A percentile compares a stretch with the other conserved stretches of the same genome.
Evolutionary conservation across 768 basidiomycete genomes (phyloP).

Genomic region (Lepiota subincarnata): DNA sequence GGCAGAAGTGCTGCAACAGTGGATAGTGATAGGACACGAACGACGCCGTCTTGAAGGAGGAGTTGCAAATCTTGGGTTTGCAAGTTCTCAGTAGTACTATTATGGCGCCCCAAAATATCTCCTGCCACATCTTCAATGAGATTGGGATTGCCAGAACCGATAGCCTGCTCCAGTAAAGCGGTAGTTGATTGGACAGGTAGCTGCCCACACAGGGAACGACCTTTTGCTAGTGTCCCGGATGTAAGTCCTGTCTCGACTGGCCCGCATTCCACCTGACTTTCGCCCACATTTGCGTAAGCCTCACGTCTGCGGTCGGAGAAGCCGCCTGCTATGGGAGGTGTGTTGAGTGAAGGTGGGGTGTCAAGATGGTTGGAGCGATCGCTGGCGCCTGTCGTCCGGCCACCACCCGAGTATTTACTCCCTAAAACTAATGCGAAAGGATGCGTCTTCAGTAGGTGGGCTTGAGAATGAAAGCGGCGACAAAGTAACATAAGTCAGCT

Average conservation of each 20-base stretch:
- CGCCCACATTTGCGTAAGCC: not conserved
- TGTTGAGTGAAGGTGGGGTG: not conserved
- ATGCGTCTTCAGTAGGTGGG: conserved; percentile 32
- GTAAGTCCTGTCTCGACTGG: not conserved
- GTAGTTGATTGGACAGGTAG: no score
- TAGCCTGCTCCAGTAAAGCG: not conserved
- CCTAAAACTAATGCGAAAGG: conserved; percentile 14
- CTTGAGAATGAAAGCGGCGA: conserved; percentile 52
- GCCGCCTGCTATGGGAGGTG: not conserved
- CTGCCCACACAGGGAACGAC: not conserved
- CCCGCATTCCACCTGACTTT: not conserved
- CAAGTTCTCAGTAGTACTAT: no score
- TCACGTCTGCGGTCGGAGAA: not conserved
- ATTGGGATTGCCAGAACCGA: not conserved
- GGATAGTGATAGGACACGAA: conserved; percentile 1
- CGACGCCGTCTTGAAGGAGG: conserved; percentile 1
- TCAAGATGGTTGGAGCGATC: not conserved
- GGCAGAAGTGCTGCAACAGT: not conserved
- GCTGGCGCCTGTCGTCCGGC: not conserved
- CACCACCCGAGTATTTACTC: conserved; percentile 16
- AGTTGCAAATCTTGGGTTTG: not conserved
- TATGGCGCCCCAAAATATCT: not conserved
- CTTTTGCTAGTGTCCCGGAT: not conserved
- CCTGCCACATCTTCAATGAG: conserved; percentile 1
- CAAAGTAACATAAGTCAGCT: conserved; percentile 78